phyloP scores from a whole-genome alignment of 345 rosid genomes.

The Aquilaria sinensis region DNA sequence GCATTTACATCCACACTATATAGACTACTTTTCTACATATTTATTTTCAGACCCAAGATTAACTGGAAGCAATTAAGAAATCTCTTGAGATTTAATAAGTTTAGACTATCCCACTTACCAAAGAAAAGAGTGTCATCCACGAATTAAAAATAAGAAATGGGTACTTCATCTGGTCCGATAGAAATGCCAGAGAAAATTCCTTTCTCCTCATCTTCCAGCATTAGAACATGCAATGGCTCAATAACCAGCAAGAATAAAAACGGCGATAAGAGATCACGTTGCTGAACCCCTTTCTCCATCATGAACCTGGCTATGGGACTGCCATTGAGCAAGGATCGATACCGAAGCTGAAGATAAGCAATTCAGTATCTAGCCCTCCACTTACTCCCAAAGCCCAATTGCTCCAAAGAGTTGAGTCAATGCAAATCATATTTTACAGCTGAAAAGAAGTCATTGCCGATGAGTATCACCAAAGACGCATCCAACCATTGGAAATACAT shows the following conservation, averaged over 20 bases:
- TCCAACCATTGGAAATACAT: no score
- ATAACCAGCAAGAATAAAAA: not conserved
- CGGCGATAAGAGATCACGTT: not conserved
- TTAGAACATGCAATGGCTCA: not conserved
- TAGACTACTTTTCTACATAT: no score
- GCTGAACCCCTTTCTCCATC: not conserved
- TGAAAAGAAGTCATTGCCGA: no score
- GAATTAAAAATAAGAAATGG: not conserved
- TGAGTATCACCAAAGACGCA: no score
- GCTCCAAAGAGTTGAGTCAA: not conserved
- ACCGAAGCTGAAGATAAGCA: not conserved
- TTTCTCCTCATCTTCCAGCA: not conserved
- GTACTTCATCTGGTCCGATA: not conserved
- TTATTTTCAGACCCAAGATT: no score
- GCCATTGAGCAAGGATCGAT: not conserved
- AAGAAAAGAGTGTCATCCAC: not conserved
- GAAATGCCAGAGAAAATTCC: not conserved
- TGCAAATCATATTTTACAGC: no score
- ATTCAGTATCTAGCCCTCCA: not conserved
- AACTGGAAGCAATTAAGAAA: no score
- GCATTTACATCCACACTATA: no score
- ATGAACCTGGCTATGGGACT: not conserved
- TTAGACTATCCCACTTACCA: no score
- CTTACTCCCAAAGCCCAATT: not conserved
- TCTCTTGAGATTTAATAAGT: no score